Evolutionary conservation across 129 eudicot genomes (phyloP).

Genomic region (Scalesia atractyloides): DNA sequence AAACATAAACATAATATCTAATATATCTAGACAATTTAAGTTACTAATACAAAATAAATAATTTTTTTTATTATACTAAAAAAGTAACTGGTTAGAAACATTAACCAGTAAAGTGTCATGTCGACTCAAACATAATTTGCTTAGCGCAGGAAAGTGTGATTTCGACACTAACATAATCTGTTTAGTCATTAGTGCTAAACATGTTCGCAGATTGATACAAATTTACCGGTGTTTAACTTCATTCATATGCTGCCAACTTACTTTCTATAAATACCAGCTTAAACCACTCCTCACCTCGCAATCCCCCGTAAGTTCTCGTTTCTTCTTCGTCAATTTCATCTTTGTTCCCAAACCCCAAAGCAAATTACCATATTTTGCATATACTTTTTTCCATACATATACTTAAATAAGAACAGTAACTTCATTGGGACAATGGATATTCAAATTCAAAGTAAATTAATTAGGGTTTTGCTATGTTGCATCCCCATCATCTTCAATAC

Average conservation of each 20-base stretch:
- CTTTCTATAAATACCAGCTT: constrained; percentile 19
- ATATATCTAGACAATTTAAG: too few species aligned
- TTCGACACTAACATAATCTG: too few species aligned
- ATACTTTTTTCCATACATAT: background rate
- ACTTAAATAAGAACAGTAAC: background rate
- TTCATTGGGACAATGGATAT: constrained; percentile 13
- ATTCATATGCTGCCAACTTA: background rate
- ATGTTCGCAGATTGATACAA: too few species aligned
- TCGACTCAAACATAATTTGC: too few species aligned
- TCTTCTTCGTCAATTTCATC: constrained; percentile 10
- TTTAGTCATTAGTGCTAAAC: too few species aligned
- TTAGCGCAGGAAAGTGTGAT: too few species aligned
- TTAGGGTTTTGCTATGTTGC: constrained; percentile 24
- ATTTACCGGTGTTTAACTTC: background rate
- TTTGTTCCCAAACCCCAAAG: background rate
- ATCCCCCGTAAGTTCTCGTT: constrained; percentile 16
- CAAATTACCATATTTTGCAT: background rate
- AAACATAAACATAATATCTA: too few species aligned
- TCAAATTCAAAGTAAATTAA: background rate
- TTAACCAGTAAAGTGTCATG: too few species aligned
- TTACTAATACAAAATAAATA: too few species aligned
- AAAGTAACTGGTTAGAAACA: too few species aligned
- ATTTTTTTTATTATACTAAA: too few species aligned
- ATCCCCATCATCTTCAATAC: constrained; percentile 9
- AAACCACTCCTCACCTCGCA: constrained; percentile 18